Percentiles rank a stretch among this genome's conserved stretches.
Evolutionary conservation across 1,139 yeast species (phyloP).

Genomic region (Nakaseomyces glabratus): DNA sequence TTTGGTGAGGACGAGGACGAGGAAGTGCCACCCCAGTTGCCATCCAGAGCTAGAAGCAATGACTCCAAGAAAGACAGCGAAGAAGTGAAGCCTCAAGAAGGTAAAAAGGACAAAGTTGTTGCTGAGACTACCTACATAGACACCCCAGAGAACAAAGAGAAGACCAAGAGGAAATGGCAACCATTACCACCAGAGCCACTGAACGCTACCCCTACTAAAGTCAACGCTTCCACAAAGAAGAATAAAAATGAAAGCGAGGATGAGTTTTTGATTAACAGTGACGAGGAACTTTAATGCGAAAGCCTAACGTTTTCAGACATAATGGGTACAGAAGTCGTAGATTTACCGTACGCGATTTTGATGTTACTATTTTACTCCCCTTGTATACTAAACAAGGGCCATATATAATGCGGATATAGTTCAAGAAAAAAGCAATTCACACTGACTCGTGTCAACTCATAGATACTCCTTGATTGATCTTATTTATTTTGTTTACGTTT

Average conservation of each 20-base stretch:
- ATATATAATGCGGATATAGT: too few species aligned
- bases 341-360: too few species aligned
- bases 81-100: conserved; percentile 13
- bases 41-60: conserved; percentile 31
- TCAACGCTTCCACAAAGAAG: conserved; percentile 13
- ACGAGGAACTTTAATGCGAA: conserved; percentile 21
- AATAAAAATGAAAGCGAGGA: conserved; percentile 20
- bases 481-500: too few species aligned
- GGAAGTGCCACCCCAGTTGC: conserved; percentile 38
- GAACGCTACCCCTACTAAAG: conserved; percentile 23
- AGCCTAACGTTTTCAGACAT: too few species aligned
- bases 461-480: too few species aligned
- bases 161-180: conserved; percentile 21
- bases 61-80: conserved; percentile 6
- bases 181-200: conserved; percentile 24
- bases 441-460: too few species aligned
- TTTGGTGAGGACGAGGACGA: conserved; percentile 30
- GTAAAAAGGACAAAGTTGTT: conserved; percentile 16
- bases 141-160: conserved; percentile 24
- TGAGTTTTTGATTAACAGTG: conserved; percentile 27
- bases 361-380: too few species aligned
- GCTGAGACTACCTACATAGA: conserved; percentile 29
- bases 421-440: too few species aligned
- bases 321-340: too few species aligned
- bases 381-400: too few species aligned